Percentiles rank a stretch among this genome's conserved stretches.
Evolutionary conservation across 1,139 yeast species (phyloP).

Genomic region (Taphrina populina): DNA sequence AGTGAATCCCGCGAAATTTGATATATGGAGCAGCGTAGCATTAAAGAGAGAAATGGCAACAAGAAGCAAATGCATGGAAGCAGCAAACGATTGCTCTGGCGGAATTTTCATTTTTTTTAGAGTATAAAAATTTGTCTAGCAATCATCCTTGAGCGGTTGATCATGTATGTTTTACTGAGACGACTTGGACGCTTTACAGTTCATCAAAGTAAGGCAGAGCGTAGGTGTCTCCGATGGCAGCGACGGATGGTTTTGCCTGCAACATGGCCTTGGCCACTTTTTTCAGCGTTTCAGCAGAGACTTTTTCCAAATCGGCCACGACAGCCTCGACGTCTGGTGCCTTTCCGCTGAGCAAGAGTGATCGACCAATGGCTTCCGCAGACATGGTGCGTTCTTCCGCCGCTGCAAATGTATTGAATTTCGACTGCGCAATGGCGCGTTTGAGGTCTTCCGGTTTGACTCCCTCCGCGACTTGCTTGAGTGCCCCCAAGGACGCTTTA

Average conservation of each 20-base stretch:
- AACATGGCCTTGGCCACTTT: slow-evolving; percentile 53
- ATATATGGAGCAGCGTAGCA: too few relatives aligned
- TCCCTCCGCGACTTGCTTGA: slow-evolving; percentile 38
- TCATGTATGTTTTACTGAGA: not conserved
- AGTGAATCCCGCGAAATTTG: too few relatives aligned
- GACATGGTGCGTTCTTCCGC: slow-evolving; percentile 47
- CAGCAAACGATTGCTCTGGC: too few relatives aligned
- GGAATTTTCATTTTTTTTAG: too few relatives aligned
- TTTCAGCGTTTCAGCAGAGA: slow-evolving; percentile 53
- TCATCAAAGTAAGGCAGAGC: slow-evolving; percentile 88
- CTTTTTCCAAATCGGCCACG: slow-evolving; percentile 45
- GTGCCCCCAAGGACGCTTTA: slow-evolving; percentile 53
- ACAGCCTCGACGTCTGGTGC: slow-evolving; percentile 34
- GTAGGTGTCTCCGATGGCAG: slow-evolving; percentile 86
- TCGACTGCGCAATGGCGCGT: slow-evolving; percentile 52
- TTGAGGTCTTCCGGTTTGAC: slow-evolving; percentile 48
- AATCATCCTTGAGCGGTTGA: too few relatives aligned
- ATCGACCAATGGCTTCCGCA: slow-evolving; percentile 38
- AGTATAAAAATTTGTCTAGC: too few relatives aligned
- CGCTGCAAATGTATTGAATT: slow-evolving; percentile 46
- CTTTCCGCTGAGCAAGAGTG: slow-evolving; percentile 43
- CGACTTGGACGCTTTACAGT: slow-evolving; percentile 47
- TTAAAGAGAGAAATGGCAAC: too few relatives aligned
- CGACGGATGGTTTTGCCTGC: slow-evolving; percentile 73
- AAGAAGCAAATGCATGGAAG: too few relatives aligned